These are phyloP conservation scores for Fusarium floridanum DNA, from an alignment of 2,329 filamentous ascomycete species.

Conservation along the genomic window DNA sequence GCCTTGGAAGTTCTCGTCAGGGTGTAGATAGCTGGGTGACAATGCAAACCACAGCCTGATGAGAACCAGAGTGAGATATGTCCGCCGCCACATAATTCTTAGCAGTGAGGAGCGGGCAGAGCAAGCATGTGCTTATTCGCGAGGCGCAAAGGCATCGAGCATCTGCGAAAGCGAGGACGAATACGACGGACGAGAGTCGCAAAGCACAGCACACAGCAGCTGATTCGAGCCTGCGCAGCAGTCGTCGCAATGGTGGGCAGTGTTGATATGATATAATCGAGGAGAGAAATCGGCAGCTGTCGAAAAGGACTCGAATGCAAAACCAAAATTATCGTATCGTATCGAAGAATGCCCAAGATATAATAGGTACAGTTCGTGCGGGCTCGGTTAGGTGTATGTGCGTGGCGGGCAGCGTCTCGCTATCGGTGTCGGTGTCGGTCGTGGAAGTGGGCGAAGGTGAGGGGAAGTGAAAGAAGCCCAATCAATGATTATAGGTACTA, in stretches of 20 bases:
- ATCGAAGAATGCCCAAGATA: conserved; percentile 16
- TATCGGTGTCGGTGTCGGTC: conserved; percentile 7
- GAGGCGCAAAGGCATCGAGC: conserved; percentile 36
- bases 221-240: conserved; percentile 2
- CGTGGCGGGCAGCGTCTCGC: background rate
- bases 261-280: background rate
- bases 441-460: conserved; percentile 3
- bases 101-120: conserved; percentile 36
- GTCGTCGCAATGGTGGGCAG: conserved; percentile 15
- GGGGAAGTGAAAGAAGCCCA: conserved; percentile 15
- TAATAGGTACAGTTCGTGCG: conserved; percentile 15
- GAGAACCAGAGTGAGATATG: conserved; percentile 85
- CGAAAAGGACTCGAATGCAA: background rate
- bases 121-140: conserved; percentile 46
- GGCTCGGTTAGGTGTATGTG: background rate
- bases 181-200: conserved; percentile 9
- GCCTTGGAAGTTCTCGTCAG: conserved; percentile 98
- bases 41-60: conserved; percentile 94
- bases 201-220: background rate
- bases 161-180: conserved; percentile 30
- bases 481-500: conserved; percentile 24
- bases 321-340: conserved; percentile 13
- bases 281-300: background rate
- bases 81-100: conserved; percentile 86
- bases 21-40: conserved; percentile 95